These are phyloP conservation scores for Funneliformis caledonium DNA, from an alignment of 371 early-diverging fungal species.

Conservation along the genomic window DNA sequence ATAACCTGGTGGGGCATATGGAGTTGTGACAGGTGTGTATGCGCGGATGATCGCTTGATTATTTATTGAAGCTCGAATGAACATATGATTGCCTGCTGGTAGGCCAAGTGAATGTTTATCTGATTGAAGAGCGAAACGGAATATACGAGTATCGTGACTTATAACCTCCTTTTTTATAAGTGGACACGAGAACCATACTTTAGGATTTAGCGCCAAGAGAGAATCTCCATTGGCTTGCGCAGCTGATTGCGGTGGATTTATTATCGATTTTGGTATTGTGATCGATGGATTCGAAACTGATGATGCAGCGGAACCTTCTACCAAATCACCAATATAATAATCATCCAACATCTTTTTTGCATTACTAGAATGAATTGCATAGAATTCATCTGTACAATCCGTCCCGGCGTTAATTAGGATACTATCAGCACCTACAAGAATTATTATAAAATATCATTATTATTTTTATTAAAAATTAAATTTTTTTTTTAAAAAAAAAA, in stretches of 20 bases:
- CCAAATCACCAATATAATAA: conserved; percentile 68
- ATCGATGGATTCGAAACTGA: conserved; percentile 23
- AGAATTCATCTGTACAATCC: conserved; percentile 87
- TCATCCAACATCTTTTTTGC: conserved; percentile 72
- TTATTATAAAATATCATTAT: not conserved
- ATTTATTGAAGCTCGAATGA: conserved; percentile 51
- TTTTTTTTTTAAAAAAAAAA: too few species aligned
- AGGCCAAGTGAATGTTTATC: conserved; percentile 48
- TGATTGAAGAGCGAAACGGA: conserved; percentile 51
- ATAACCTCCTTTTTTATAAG: conserved; percentile 48
- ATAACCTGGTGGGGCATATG: conserved; percentile 45
- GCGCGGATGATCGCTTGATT: conserved; percentile 58
- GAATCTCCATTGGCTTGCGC: not conserved
- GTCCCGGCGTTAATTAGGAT: conserved; percentile 72
- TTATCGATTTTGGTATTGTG: conserved; percentile 16
- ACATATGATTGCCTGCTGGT: conserved; percentile 58
- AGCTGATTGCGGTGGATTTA: conserved; percentile 28
- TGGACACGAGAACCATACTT: conserved; percentile 49
- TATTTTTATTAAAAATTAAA: not conserved
- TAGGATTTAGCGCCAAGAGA: conserved; percentile 46
- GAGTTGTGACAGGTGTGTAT: conserved; percentile 59
- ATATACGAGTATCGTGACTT: conserved; percentile 52
- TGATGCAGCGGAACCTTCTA: conserved; percentile 19
- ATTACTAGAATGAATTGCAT: conserved; percentile 83
- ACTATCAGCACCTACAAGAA: conserved; percentile 52